These are phyloP conservation scores for Actinomortierella wolfii DNA, from an alignment of 371 early-diverging fungal genomes.

Conservation along the genomic window DNA sequence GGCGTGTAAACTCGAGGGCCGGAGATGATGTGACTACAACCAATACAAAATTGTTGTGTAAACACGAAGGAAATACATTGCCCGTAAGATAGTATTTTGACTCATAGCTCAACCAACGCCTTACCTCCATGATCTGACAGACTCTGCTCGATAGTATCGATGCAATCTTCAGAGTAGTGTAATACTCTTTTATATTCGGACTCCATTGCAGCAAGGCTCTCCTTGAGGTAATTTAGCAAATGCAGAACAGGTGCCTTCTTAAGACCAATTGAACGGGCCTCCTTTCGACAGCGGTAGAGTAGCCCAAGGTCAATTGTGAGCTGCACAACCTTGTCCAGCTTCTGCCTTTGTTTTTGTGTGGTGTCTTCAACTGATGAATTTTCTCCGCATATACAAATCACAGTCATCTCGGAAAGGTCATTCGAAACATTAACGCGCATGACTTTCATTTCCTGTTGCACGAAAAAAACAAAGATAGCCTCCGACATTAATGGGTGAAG, in stretches of 20 bases:
- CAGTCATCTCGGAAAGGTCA: constrained; percentile 21
- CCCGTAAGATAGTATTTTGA: background rate
- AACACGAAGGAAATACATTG: background rate
- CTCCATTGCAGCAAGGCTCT: constrained; percentile 21
- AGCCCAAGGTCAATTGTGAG: constrained; percentile 14
- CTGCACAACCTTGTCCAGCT: constrained; percentile 6
- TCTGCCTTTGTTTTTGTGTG: background rate
- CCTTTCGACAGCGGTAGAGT: constrained; percentile 14
- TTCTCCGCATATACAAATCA: constrained; percentile 5
- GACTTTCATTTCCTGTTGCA: constrained; percentile 19
- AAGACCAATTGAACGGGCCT: constrained; percentile 21
- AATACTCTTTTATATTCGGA: constrained; percentile 19
- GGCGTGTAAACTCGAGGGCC: constrained; percentile 25
- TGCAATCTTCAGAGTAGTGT: constrained; percentile 16
- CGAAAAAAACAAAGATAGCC: no score
- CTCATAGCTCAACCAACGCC: background rate
- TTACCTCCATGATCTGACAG: constrained; percentile 26
- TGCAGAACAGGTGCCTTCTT: constrained; percentile 13
- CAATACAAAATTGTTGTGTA: background rate
- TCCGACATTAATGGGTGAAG: background rate
- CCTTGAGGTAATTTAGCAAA: constrained; percentile 18
- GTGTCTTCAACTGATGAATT: background rate
- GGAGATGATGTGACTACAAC: constrained; percentile 18
- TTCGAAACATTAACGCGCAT: constrained; percentile 17
- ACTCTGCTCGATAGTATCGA: constrained; percentile 15